These are phyloP conservation scores for Irpex sp. DNA, from an alignment of 1,284 basidiomycete genomes.

Conservation along the genomic window DNA sequence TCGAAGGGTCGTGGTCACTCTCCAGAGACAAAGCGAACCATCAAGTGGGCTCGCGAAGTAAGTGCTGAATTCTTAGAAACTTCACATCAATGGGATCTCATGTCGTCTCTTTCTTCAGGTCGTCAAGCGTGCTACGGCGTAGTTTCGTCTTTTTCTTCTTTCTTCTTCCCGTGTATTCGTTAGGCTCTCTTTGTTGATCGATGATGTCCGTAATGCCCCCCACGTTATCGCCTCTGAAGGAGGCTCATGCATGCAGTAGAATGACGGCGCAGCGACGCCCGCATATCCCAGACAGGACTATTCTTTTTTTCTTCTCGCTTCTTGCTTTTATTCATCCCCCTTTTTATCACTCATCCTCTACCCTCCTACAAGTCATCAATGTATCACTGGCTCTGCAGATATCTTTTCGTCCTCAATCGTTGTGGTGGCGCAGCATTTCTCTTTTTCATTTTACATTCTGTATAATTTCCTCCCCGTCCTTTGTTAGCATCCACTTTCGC, in stretches of 20 bases:
- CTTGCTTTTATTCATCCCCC: constrained; percentile 1
- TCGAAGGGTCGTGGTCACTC: constrained; percentile 58
- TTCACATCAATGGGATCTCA: not conserved
- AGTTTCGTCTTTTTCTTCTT: constrained; percentile 9
- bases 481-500: not conserved
- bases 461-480: constrained; percentile 2
- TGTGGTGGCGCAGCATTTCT: constrained; percentile 5
- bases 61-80: constrained; percentile 20
- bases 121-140: constrained; percentile 27
- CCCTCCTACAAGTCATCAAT: constrained; percentile 14
- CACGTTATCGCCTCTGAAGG: constrained; percentile 16
- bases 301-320: constrained; percentile 7
- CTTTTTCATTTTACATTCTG: constrained; percentile 11
- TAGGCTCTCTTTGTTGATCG: constrained; percentile 2
- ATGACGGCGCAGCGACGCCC: constrained; percentile 5
- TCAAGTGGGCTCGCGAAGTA: constrained; percentile 84
- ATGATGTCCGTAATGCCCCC: constrained; percentile 10
- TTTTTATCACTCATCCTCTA: constrained; percentile 3
- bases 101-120: constrained; percentile 14
- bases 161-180: constrained; percentile 6
- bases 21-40: constrained; percentile 71
- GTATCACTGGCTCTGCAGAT: constrained; percentile 15
- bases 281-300: constrained; percentile 12
- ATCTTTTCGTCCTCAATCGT: constrained; percentile 7
- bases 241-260: constrained; percentile 16